Percentiles rank a stretch among this genome's conserved stretches.
These are phyloP conservation scores for Setomelanomma holmii DNA, from an alignment of 2,329 filamentous ascomycete species.

Conservation along the genomic window DNA sequence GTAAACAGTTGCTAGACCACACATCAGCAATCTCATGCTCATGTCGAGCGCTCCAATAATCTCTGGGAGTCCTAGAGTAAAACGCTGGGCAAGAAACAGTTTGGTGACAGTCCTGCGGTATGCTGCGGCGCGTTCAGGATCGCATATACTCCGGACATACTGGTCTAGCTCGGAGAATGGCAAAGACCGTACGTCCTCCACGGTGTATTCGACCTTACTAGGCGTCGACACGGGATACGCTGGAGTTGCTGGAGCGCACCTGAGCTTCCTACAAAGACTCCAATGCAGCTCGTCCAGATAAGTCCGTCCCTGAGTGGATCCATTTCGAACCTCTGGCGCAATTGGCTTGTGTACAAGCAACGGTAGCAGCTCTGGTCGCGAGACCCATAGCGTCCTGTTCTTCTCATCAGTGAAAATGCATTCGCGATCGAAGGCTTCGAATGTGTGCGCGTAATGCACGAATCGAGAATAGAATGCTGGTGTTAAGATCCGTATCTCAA, in stretches of 20 bases:
- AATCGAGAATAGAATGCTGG: conserved; percentile 73
- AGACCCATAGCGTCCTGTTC: conserved; percentile 65
- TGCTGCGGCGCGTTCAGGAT: conserved; percentile 20
- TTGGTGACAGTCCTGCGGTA: conserved; percentile 51
- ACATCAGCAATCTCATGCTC: conserved; percentile 70
- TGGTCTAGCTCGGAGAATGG: conserved; percentile 50
- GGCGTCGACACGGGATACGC: conserved; percentile 40
- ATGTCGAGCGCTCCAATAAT: conserved; percentile 73
- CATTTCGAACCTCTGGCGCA: conserved; percentile 49
- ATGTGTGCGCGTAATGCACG: conserved; percentile 66
- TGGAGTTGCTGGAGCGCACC: conserved; percentile 50
- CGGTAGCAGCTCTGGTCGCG: conserved; percentile 60
- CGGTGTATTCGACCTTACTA: not conserved
- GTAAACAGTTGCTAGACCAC: conserved; percentile 30
- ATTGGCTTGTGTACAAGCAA: conserved; percentile 24
- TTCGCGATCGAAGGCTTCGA: conserved; percentile 69
- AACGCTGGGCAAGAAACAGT: conserved; percentile 52
- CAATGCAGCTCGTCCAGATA: conserved; percentile 43
- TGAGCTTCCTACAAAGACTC: conserved; percentile 45
- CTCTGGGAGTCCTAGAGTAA: conserved; percentile 47
- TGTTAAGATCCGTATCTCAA: conserved; percentile 67
- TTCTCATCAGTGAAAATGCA: conserved; percentile 59
- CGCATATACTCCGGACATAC: conserved; percentile 37
- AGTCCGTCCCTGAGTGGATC: conserved; percentile 5
- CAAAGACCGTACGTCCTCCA: conserved; percentile 48